A percentile compares a stretch with the other conserved stretches of the same genome.
Conservation (phyloP, 495 filamentous ascomycete genomes). For the Hypomontagnella monticulosa region DNA sequence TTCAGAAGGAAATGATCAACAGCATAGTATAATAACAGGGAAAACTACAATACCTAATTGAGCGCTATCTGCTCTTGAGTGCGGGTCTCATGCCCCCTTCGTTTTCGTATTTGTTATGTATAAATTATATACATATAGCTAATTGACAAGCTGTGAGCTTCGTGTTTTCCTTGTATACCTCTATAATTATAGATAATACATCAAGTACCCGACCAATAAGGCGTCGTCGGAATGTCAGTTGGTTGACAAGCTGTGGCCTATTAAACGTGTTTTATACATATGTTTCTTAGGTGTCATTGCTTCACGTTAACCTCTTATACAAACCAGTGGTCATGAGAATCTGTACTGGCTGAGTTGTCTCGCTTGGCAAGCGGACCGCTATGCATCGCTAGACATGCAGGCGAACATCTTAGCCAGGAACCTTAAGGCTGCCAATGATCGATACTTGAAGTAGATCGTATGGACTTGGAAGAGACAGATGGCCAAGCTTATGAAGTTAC, state of each 20-base stretch:
- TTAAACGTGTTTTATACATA: no score
- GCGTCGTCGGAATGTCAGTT: no score
- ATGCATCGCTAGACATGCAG: slow-evolving; percentile 26
- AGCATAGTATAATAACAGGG: slow-evolving; percentile 2
- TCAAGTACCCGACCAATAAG: no score
- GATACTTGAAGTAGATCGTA: slow-evolving; percentile 2
- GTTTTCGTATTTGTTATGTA: not conserved
- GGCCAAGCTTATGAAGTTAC: not conserved
- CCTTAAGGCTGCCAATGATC: slow-evolving; percentile 15
- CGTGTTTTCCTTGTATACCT: no score
- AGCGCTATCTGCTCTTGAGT: no score
- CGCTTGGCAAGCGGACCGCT: slow-evolving; percentile 22
- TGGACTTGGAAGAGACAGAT: not conserved
- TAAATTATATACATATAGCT: not conserved
- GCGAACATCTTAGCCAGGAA: slow-evolving; percentile 27
- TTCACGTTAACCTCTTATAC: not conserved
- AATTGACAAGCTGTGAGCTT: no score
- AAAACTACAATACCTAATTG: slow-evolving; percentile 1
- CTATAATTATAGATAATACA: no score
- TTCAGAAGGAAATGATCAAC: not conserved
- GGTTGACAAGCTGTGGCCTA: no score
- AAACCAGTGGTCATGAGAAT: not conserved
- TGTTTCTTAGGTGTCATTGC: no score
- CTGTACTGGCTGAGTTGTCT: slow-evolving; percentile 5
- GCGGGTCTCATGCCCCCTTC: not conserved